A percentile compares a stretch with the other conserved stretches of the same genome.
phyloP scores from a whole-genome alignment of 306 rosid genomes.

The Trifolium subterraneum region DNA sequence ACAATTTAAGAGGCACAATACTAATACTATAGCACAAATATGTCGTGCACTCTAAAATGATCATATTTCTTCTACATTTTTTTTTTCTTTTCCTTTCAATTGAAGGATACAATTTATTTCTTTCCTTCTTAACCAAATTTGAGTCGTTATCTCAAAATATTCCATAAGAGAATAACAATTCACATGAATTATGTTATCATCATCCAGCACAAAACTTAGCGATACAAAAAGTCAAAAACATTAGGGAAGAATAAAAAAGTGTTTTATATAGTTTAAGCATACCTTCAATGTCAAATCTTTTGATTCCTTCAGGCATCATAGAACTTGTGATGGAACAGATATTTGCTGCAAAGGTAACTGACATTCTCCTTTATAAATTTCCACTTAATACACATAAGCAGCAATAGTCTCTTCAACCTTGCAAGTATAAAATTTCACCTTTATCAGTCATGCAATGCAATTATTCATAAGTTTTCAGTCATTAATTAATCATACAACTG shows the following conservation, averaged over 20 bases:
- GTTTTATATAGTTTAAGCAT: conserved; percentile 16
- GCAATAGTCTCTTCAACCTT: conserved; percentile 37
- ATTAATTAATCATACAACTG: background rate
- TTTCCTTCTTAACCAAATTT: no score
- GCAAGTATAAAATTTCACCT: conserved; percentile 16
- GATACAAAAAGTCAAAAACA: background rate
- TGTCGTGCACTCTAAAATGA: conserved; percentile 17
- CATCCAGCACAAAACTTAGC: conserved; percentile 8
- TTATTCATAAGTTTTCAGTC: background rate
- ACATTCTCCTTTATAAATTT: conserved; percentile 51
- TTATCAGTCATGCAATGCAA: conserved; percentile 13
- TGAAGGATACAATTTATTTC: no score
- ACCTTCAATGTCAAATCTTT: conserved; percentile 47
- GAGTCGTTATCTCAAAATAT: conserved; percentile 7
- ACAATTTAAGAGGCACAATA: background rate
- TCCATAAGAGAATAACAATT: conserved; percentile 6
- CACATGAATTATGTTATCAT: background rate
- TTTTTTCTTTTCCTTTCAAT: no score
- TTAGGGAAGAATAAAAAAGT: no score
- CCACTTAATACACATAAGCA: conserved; percentile 29
- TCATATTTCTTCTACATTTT: no score
- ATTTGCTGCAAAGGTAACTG: conserved; percentile 53
- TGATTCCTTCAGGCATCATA: conserved; percentile 34
- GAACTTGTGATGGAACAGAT: conserved; percentile 50
- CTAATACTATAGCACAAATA: background rate